These are phyloP conservation scores for Ogataea salicorniae DNA, from an alignment of 805 yeast genomes.

Conservation along the genomic window DNA sequence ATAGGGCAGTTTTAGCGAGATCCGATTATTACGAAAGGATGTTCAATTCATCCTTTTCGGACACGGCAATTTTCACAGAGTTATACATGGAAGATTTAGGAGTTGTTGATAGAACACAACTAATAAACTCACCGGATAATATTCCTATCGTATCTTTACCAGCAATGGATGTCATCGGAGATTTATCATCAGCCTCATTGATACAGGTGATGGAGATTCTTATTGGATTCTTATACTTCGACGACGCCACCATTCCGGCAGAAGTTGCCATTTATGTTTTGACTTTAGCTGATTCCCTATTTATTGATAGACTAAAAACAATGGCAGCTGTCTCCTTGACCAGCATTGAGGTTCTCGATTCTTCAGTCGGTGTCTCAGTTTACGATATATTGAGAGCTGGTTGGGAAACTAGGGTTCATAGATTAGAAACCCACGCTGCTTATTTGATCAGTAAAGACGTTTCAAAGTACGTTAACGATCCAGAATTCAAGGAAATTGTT, in stretches of 20 bases:
- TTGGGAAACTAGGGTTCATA: slow-evolving; percentile 62
- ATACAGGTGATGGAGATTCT: slow-evolving; percentile 35
- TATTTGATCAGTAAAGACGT: slow-evolving; percentile 50
- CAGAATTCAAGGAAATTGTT: slow-evolving; percentile 32
- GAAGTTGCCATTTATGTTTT: slow-evolving; percentile 50
- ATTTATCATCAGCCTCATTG: slow-evolving; percentile 2
- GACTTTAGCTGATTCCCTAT: slow-evolving; percentile 51
- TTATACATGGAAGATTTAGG: slow-evolving; percentile 7
- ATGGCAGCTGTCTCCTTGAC: slow-evolving; percentile 52
- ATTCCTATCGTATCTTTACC: slow-evolving; percentile 22
- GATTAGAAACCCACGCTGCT: slow-evolving; percentile 62
- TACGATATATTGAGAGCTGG: slow-evolving; percentile 58
- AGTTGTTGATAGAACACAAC: slow-evolving; percentile 17
- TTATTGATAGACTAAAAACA: slow-evolving; percentile 60
- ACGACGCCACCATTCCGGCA: slow-evolving; percentile 48
- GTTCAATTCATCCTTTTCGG: slow-evolving; percentile 47
- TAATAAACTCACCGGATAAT: slow-evolving; percentile 7
- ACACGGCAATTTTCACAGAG: slow-evolving; percentile 14
- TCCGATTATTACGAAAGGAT: slow-evolving; percentile 61
- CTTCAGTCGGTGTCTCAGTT: slow-evolving; percentile 30
- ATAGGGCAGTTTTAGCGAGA: slow-evolving; percentile 54
- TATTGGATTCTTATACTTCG: slow-evolving; percentile 55
- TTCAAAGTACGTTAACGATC: slow-evolving; percentile 29
- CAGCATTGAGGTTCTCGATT: slow-evolving; percentile 19
- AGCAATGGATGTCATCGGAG: slow-evolving; percentile 4